Conservation (phyloP, 176 grass and related monocot genomes). For the Triticum dicoccoides region DNA sequence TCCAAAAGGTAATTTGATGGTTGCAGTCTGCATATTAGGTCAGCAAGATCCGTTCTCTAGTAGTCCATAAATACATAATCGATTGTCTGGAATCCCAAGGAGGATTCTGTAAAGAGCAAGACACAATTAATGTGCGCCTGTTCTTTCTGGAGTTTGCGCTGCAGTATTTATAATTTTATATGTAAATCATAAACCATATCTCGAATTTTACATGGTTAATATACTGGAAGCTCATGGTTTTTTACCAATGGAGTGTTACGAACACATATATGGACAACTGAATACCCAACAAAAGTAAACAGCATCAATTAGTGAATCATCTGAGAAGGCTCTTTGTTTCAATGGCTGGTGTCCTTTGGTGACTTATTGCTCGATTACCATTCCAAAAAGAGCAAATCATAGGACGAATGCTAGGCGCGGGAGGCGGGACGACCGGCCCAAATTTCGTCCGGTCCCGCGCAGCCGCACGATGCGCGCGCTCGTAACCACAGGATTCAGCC, state of each 20-base stretch:
- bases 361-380: too few species aligned
- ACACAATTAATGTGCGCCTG: neutral
- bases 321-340: neutral
- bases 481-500: too few species aligned
- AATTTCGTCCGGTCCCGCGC: too few species aligned
- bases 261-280: neutral
- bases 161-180: neutral
- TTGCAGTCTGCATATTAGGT: neutral
- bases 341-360: too few species aligned
- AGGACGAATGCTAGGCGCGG: too few species aligned
- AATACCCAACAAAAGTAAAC: neutral
- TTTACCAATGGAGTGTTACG: neutral
- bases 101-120: neutral
- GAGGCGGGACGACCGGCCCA: too few species aligned
- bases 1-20: neutral
- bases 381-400: too few species aligned
- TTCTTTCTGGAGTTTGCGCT: neutral
- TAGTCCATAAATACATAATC: neutral
- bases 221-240: neutral
- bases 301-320: neutral
- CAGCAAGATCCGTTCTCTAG: neutral
- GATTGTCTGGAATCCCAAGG: neutral
- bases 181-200: neutral
- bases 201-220: neutral
- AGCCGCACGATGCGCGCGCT: too few species aligned